Base-by-base conservation (phyloP, 1,284 basidiomycete genomes). In the Cutaneotrichosporon mucoides region DNA sequence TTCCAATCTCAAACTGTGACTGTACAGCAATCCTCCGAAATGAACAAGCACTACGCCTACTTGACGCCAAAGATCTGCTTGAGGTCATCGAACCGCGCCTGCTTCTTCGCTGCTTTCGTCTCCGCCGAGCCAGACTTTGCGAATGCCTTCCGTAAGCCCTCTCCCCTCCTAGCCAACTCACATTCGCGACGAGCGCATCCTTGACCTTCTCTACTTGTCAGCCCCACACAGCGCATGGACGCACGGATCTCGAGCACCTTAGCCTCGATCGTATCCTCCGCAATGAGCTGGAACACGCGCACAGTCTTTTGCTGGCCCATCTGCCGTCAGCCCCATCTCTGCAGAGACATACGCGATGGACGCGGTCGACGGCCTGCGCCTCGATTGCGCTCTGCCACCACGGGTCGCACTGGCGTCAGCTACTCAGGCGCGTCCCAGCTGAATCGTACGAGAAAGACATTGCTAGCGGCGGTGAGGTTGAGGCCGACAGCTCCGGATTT, bases 381-480 rank as follows among this genome's bases (percentile, higher is more conserved):
- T 94, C 92, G 47, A 94, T 92, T 2, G 91, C 89, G 68, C 90
- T 89, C 81, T 88, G 80, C 80, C 79, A 81, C 72, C 79, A 79
- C 43, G 91, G 91, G 75, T 94, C 91, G 46, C 72, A 74, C 71
- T 57, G 50, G 33, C 24, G 53, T 70, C 61, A 69, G 59, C 41
- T 41, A 85, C 8, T 24, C 24, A 24, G 24, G 24, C 24, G 24
- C 24, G 37, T 8, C 0, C 44, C 51, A 12, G 11, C 24, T 10
- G 4, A 46, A 36, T 82, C 88, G 81, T 66, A 91, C 76, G 85
- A 94, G 76, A 70, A 89, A 91, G 1, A 94, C 89, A 71, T 92
- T 90, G 69, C 91, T 92, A 1, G 92, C 92, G 12, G 89, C 88
- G 0, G 91, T 94, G 61, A 94, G 77, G 73, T 94, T 94, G 56